A percentile compares a stretch with the other conserved stretches of the same genome.
Conservation (phyloP, 179 eudicot genomes). For the Amaranthus tricolor region DNA sequence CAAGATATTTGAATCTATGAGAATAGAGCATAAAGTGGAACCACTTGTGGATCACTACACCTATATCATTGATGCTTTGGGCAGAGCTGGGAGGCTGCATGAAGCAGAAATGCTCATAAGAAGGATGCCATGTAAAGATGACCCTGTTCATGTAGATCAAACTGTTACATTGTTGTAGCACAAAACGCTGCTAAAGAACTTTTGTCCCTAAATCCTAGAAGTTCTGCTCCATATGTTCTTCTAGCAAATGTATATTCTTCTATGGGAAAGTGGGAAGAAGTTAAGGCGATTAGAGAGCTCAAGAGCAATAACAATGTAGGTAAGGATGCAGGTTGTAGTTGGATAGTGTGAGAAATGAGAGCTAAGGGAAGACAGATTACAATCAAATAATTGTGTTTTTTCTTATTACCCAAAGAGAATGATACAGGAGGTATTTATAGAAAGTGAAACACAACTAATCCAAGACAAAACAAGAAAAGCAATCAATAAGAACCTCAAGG, state of each 20-base stretch:
- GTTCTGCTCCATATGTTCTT: slow-evolving; percentile 64
- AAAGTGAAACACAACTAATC: too few species aligned
- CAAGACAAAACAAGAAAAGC: too few species aligned
- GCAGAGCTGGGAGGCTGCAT: slow-evolving; percentile 69
- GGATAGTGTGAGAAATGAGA: slow-evolving; percentile 25
- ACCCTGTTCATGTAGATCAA: slow-evolving; percentile 66
- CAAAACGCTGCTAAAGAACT: slow-evolving; percentile 64
- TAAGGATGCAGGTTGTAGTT: slow-evolving; percentile 63
- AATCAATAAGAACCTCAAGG: too few species aligned
- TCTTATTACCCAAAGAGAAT: too few species aligned
- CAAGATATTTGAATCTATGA: slow-evolving; percentile 56
- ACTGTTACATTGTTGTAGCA: slow-evolving; percentile 53
- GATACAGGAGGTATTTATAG: too few species aligned
- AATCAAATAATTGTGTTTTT: too few species aligned
- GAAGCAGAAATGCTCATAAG: slow-evolving; percentile 55
- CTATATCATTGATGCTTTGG: slow-evolving; percentile 64
- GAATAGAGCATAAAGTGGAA: slow-evolving; percentile 33
- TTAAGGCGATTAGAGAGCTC: slow-evolving; percentile 46
- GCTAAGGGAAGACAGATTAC: too few species aligned
- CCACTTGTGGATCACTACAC: slow-evolving; percentile 70
- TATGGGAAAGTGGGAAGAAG: slow-evolving; percentile 75
- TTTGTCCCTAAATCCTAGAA: slow-evolving; percentile 45
- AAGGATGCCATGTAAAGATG: slow-evolving; percentile 58
- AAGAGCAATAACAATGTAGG: slow-evolving; percentile 43
- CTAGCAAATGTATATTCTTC: slow-evolving; percentile 66